Conservation (phyloP, 2,329 filamentous ascomycete genomes). For the Fusarium mangiferae region DNA sequence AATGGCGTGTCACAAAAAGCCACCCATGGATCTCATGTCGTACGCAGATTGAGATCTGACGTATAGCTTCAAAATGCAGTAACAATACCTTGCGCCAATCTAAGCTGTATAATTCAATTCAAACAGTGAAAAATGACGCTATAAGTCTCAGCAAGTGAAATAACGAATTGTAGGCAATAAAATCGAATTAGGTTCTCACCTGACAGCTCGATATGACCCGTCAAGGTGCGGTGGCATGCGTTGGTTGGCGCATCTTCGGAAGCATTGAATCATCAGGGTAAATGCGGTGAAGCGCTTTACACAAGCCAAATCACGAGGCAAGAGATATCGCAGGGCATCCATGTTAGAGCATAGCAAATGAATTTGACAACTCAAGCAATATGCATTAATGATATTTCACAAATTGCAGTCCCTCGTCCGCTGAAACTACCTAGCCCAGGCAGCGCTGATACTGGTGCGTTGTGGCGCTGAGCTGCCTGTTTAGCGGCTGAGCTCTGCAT, state of each 20-base stretch:
- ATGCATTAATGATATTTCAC: background rate
- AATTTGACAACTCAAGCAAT: background rate
- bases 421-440: background rate
- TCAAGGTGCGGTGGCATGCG: background rate
- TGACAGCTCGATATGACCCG: background rate
- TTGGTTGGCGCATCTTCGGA: background rate
- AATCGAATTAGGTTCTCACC: background rate
- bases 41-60: background rate
- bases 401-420: background rate
- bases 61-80: background rate
- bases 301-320: background rate
- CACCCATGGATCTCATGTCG: background rate
- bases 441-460: background rate
- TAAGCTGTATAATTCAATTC: background rate
- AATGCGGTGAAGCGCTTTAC: slow-evolving; percentile 16
- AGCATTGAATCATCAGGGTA: background rate
- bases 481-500: slow-evolving; percentile 6
- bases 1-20: background rate
- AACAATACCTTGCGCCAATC: background rate
- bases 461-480: slow-evolving; percentile 20
- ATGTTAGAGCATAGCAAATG: background rate
- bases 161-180: background rate
- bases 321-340: background rate
- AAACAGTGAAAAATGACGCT: too few relatives aligned
- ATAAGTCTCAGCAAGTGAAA: background rate